These are phyloP conservation scores for Circinella umbellata DNA, from an alignment of 371 early-diverging fungal species.

Conservation along the genomic window DNA sequence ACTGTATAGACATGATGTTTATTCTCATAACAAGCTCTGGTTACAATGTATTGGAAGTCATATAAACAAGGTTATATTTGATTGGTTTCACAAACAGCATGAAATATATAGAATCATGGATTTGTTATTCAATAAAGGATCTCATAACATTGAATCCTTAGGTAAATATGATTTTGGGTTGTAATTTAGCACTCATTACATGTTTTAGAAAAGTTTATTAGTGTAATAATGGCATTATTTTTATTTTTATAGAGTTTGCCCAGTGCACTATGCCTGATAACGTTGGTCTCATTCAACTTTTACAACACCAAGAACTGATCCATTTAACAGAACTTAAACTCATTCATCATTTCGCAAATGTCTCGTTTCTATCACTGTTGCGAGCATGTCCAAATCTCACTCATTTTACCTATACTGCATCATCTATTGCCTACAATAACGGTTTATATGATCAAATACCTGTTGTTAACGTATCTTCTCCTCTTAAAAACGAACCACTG, in stretches of 20 bases:
- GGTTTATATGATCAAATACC: neutral
- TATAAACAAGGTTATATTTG: neutral
- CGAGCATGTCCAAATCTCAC: neutral
- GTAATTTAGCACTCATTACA: neutral
- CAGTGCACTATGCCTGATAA: neutral
- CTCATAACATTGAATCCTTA: neutral
- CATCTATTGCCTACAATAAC: neutral
- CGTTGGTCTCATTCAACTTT: neutral
- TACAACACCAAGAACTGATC: neutral
- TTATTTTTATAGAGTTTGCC: neutral
- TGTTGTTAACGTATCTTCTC: neutral
- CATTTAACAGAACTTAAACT: neutral
- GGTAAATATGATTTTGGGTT: neutral
- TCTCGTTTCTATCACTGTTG: neutral
- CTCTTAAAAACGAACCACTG: neutral
- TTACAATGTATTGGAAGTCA: constrained; percentile 4
- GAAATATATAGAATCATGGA: neutral
- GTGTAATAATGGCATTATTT: too few relatives aligned
- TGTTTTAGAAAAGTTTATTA: neutral
- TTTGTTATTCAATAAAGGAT: neutral
- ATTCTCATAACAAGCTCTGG: neutral
- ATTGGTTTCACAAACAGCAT: neutral
- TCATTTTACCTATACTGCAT: neutral
- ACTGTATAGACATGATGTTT: neutral
- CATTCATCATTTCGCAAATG: neutral